These are phyloP conservation scores for Diospyros lotus DNA, from an alignment of 148 eudicot species.

Conservation along the genomic window DNA sequence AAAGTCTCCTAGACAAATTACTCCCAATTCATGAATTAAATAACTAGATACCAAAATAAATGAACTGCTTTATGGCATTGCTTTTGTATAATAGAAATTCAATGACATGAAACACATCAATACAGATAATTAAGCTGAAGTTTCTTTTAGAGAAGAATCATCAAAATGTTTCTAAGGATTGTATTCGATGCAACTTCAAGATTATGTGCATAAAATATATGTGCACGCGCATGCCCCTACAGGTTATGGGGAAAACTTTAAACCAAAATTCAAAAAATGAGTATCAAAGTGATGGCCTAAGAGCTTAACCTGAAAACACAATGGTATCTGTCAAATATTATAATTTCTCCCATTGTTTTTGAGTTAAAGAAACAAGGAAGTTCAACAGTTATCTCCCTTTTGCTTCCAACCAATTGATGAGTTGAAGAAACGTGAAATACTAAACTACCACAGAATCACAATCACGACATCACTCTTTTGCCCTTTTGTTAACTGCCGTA, in stretches of 20 bases:
- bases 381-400: neutral
- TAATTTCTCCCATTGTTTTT: neutral
- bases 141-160: neutral
- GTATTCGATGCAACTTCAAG: neutral
- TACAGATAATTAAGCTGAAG: neutral
- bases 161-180: neutral
- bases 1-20: neutral
- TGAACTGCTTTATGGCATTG: neutral
- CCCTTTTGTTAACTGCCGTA: no score
- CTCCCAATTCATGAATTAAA: neutral
- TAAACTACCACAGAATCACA: neutral
- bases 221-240: neutral
- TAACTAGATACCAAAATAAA: neutral
- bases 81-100: neutral
- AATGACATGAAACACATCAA: neutral
- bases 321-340: neutral
- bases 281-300: neutral
- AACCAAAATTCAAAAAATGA: neutral
- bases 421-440: neutral
- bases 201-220: neutral
- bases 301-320: no score
- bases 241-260: neutral
- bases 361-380: neutral
- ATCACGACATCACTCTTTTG: neutral
- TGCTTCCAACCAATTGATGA: slow-evolving; percentile 3